Base-by-base conservation (phyloP, 129 eudicot genomes). In the Helianthus annuus region DNA sequence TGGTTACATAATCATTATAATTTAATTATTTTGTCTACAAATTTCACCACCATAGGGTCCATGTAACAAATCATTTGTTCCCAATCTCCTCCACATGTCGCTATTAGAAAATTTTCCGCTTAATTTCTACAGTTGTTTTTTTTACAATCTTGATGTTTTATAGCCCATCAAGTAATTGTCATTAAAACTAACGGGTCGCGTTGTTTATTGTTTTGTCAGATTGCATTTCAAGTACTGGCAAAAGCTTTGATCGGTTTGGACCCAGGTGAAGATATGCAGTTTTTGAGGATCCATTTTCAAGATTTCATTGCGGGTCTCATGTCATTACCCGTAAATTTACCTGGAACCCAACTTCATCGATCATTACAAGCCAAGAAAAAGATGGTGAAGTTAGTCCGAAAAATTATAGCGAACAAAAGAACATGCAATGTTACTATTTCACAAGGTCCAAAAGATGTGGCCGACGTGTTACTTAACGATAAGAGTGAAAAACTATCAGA, bases 281-380 rank as follows among this genome's bases (percentile, higher is more conserved):
- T 79, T 14, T 61, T 94, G 38, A 90, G 79, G 76, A 73, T 78
- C 19, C 82, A 94, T 56, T 94, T 90, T 78, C 96, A 84, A 80
- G 85, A 90, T 80, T 94, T 94, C 70, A 88, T 90, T 19, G 86
- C 93, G 5, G 98, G 98, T 69, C 97, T 94, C 34, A 86, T 94
- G 96, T 90, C 90, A 29, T 79, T 94, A 48, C 98, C 97, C 5
- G 53, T 94, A 16, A 90, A 90, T 1, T 16, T 94, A 12, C 98
- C 98, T 6, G 98, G 98, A 78, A 90, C 83, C 45, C 83, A 83
- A 73, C 98, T 94, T 34, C 83, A 90, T 73, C 74, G 86, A 52
- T 94, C 98, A 17, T 76, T 94, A 46, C 86, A 90, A 89, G 98
- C 98, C 34, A 94, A 90, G 76, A 85, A 79, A 81, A 82, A 86